A percentile compares a stretch with the other conserved stretches of the same genome.
These are phyloP conservation scores for Penicillium sp. DNA, from an alignment of 2,329 filamentous ascomycete genomes.

Conservation along the genomic window DNA sequence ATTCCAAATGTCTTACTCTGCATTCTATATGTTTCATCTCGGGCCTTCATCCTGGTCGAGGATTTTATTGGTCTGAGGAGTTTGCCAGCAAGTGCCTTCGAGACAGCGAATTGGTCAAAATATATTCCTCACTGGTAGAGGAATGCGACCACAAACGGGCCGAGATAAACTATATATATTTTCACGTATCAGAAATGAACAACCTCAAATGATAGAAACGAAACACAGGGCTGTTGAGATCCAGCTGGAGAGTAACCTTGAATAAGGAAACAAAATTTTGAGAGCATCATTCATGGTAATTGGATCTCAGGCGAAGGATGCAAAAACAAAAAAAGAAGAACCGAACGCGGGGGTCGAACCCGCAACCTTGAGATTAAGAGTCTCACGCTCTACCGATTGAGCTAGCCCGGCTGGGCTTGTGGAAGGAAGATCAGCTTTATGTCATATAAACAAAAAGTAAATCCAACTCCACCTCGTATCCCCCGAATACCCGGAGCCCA, in stretches of 20 bases:
- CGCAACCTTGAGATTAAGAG: slow-evolving; percentile 50
- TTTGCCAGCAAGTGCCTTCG: slow-evolving; percentile 3
- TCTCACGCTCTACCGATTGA: slow-evolving; percentile 55
- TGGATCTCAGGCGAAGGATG: too few species aligned
- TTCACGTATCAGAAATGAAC: too few species aligned
- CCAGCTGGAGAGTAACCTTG: too few species aligned
- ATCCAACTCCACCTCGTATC: background rate
- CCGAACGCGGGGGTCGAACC: slow-evolving; percentile 46
- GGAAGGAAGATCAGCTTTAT: background rate
- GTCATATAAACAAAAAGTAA: background rate
- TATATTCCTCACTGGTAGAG: background rate
- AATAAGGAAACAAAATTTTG: too few species aligned
- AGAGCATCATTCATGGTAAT: too few species aligned
- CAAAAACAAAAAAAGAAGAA: slow-evolving; percentile 24
- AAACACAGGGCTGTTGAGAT: too few species aligned
- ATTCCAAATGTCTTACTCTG: background rate
- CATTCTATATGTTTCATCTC: background rate
- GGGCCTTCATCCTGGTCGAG: slow-evolving; percentile 1
- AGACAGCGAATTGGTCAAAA: slow-evolving; percentile 1
- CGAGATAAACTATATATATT: too few species aligned
- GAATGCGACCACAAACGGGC: too few species aligned
- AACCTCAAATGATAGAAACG: too few species aligned
- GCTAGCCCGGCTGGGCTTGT: slow-evolving; percentile 46
- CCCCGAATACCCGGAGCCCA: background rate
- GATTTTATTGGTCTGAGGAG: slow-evolving; percentile 6